Conservation (phyloP, 2,329 filamentous ascomycete species). For the Exophiala aquamarina region DNA sequence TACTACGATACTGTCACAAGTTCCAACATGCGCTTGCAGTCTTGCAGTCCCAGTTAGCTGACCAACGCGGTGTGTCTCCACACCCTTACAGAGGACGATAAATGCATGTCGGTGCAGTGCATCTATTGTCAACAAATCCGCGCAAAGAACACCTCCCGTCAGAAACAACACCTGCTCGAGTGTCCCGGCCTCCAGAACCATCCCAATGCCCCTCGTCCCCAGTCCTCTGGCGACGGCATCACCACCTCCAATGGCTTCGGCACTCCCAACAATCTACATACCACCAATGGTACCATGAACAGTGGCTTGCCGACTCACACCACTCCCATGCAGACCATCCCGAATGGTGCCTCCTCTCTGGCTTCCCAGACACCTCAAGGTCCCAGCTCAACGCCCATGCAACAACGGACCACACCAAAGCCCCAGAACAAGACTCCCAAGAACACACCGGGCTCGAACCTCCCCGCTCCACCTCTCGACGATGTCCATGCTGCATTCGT, state of each 20-base stretch:
- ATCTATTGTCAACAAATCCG: conserved; percentile 55
- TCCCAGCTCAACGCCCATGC: conserved; percentile 14
- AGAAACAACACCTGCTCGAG: conserved; percentile 53
- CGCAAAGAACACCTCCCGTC: conserved; percentile 53
- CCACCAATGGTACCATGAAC: conserved; percentile 42
- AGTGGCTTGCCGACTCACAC: conserved; percentile 46
- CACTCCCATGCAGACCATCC: conserved; percentile 43
- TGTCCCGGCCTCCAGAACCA: conserved; percentile 50
- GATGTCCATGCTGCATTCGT: conserved; percentile 52
- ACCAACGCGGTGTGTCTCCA: conserved; percentile 18
- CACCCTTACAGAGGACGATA: conserved; percentile 29
- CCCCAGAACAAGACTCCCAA: conserved; percentile 22
- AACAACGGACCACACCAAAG: conserved; percentile 23
- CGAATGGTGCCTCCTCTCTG: conserved; percentile 31
- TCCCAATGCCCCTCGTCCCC: conserved; percentile 43
- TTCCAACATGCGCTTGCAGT: too few relatives aligned
- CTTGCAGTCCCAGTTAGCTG: conserved; percentile 14
- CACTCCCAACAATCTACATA: conserved; percentile 43
- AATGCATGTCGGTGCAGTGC: conserved; percentile 55
- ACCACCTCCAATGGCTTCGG: conserved; percentile 45
- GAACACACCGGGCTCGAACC: conserved; percentile 30
- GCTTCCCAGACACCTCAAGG: conserved; percentile 30
- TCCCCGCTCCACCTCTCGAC: conserved; percentile 48
- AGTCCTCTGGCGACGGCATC: conserved; percentile 39
- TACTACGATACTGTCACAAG: conserved; percentile 14